Percentiles rank a stretch among this genome's conserved stretches.
phyloP scores from a whole-genome alignment of 2,329 filamentous ascomycete genomes.

The Colletotrichum sp. region DNA sequence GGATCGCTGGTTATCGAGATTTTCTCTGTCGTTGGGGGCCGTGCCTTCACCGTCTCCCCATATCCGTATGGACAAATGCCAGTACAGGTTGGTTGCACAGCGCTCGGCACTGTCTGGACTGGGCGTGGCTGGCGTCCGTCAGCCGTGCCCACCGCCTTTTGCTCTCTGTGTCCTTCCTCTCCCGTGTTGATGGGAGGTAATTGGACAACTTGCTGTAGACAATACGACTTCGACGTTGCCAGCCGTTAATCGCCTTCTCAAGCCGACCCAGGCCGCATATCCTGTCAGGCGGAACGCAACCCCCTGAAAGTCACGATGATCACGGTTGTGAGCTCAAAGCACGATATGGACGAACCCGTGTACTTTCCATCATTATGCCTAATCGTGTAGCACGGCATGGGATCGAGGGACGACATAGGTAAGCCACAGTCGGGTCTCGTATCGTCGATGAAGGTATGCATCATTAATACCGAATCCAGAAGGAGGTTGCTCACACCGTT shows the following conservation, averaged over 20 bases:
- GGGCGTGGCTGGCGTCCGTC: background rate
- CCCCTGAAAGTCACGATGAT: background rate
- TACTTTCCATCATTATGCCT: background rate
- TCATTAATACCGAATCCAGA: background rate
- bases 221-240: background rate
- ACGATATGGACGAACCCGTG: background rate
- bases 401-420: background rate
- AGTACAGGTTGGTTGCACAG: background rate
- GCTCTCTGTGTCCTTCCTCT: background rate
- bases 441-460: background rate
- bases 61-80: background rate
- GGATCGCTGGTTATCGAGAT: constrained; percentile 11
- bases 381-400: background rate
- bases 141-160: background rate
- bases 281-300: background rate
- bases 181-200: background rate
- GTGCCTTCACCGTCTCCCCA: background rate
- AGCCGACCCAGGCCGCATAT: background rate
- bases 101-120: background rate
- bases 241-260: background rate
- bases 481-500: background rate
- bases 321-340: background rate
- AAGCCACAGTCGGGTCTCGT: background rate
- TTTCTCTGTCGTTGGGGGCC: background rate
- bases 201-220: background rate